Evolutionary conservation across 805 yeast genomes (phyloP).

Genomic region (Saccharomycopsis sp.): DNA sequence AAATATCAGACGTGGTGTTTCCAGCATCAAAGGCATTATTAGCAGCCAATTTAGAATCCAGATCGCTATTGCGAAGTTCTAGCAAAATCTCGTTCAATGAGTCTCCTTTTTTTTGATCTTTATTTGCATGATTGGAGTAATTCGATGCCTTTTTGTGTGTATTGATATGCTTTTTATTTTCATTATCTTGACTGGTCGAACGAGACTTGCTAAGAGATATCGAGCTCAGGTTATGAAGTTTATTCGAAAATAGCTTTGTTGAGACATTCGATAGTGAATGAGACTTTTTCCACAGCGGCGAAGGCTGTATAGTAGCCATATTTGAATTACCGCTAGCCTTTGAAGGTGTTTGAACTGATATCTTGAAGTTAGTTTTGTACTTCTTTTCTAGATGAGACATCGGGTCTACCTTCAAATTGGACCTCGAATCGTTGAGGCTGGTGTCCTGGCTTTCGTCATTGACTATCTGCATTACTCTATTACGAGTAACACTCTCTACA

Average conservation of each 20-base stretch:
- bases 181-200: neutral
- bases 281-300: slow-evolving; percentile 6
- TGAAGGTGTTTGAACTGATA: slow-evolving; percentile 11
- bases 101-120: neutral
- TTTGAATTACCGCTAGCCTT: neutral
- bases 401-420: slow-evolving; percentile 14
- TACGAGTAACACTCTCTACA: neutral
- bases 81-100: slow-evolving; percentile 15
- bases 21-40: slow-evolving; percentile 4
- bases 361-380: slow-evolving; percentile 17
- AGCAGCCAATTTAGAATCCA: neutral
- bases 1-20: slow-evolving; percentile 16
- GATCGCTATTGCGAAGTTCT: slow-evolving; percentile 4
- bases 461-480: neutral
- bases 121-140: too few relatives aligned
- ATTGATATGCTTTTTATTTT: neutral
- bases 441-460: neutral
- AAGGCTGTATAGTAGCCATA: neutral
- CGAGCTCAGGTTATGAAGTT: neutral
- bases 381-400: slow-evolving; percentile 15
- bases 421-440: neutral
- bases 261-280: slow-evolving; percentile 4
- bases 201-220: neutral
- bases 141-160: neutral
- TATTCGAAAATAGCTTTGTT: slow-evolving; percentile 8